Conservation (phyloP, 1,284 basidiomycete species). For the Apiotrichum sp. region DNA sequence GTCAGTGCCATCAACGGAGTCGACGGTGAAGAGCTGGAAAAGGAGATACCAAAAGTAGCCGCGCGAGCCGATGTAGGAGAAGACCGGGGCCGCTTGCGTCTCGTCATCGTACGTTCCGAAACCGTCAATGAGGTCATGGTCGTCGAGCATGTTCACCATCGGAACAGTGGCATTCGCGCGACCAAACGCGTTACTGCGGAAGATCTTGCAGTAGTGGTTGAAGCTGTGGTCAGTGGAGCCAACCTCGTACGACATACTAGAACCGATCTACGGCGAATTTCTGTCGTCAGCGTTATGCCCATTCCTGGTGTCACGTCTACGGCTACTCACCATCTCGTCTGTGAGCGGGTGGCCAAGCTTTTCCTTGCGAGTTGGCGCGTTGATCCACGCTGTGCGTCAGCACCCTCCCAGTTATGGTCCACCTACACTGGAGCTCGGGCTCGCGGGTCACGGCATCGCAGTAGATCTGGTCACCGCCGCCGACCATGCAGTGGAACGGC, state of each 20-base stretch:
- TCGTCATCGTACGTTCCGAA: slow-evolving; percentile 79
- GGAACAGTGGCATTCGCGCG: slow-evolving; percentile 75
- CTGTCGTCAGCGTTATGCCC: slow-evolving; percentile 7
- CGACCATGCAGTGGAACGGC: slow-evolving; percentile 69
- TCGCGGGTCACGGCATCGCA: slow-evolving; percentile 50
- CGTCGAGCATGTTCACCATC: slow-evolving; percentile 65
- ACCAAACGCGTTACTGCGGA: slow-evolving; percentile 85
- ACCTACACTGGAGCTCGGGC: slow-evolving; percentile 48
- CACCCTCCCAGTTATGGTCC: not conserved
- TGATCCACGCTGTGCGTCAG: slow-evolving; percentile 64
- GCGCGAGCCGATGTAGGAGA: slow-evolving; percentile 60
- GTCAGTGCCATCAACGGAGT: slow-evolving; percentile 65
- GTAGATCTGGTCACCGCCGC: slow-evolving; percentile 50
- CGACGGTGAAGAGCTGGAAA: slow-evolving; percentile 83
- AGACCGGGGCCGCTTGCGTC: slow-evolving; percentile 69
- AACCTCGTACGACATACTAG: slow-evolving; percentile 30
- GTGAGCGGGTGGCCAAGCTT: slow-evolving; percentile 64
- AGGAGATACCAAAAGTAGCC: slow-evolving; percentile 83
- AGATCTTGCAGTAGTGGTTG: slow-evolving; percentile 82
- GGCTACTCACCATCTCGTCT: slow-evolving; percentile 57
- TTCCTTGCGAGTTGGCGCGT: slow-evolving; percentile 57
- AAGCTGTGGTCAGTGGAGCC: slow-evolving; percentile 49
- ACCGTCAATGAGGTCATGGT: slow-evolving; percentile 71
- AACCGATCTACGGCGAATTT: slow-evolving; percentile 69
- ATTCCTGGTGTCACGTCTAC: too few species aligned